These are phyloP conservation scores for Termitomyces sp. DNA, from an alignment of 768 basidiomycete species.

Conservation along the genomic window DNA sequence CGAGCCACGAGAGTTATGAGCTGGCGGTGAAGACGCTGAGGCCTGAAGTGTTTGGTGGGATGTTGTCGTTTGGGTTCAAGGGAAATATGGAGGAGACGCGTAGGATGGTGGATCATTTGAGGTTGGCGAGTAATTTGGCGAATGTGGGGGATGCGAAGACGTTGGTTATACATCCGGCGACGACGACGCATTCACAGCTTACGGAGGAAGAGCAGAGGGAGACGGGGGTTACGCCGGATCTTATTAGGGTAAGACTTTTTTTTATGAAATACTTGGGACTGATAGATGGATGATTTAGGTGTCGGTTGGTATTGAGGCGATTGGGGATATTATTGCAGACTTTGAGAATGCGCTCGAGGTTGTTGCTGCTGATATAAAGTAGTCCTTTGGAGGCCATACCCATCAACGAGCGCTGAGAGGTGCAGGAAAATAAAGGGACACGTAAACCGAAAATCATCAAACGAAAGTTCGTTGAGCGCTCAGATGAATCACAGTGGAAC, in stretches of 20 bases:
- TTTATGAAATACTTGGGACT: not conserved
- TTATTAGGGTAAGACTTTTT: conserved; percentile 55
- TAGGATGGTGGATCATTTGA: conserved; percentile 65
- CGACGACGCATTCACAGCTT: conserved; percentile 76
- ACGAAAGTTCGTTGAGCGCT: no score
- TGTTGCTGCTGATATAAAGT: not conserved
- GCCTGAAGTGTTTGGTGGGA: conserved; percentile 58
- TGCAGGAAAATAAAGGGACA: no score
- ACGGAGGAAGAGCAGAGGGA: conserved; percentile 53
- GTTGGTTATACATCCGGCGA: conserved; percentile 74
- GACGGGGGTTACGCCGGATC: conserved; percentile 72
- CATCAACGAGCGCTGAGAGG: no score
- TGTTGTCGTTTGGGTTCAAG: conserved; percentile 76
- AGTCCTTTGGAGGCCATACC: no score
- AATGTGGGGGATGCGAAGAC: conserved; percentile 79
- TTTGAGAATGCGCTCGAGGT: conserved; percentile 28
- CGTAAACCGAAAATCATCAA: no score
- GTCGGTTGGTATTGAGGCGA: conserved; percentile 38
- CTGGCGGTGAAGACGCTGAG: conserved; percentile 56
- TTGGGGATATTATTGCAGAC: conserved; percentile 39
- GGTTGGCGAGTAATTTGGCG: conserved; percentile 68
- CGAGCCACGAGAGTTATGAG: conserved; percentile 55
- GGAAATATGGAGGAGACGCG: conserved; percentile 51
- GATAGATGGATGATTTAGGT: conserved; percentile 12
- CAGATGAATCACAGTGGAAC: no score